Evolutionary conservation across 345 rosid species (phyloP).

Genomic region (Iberis pinnata): DNA sequence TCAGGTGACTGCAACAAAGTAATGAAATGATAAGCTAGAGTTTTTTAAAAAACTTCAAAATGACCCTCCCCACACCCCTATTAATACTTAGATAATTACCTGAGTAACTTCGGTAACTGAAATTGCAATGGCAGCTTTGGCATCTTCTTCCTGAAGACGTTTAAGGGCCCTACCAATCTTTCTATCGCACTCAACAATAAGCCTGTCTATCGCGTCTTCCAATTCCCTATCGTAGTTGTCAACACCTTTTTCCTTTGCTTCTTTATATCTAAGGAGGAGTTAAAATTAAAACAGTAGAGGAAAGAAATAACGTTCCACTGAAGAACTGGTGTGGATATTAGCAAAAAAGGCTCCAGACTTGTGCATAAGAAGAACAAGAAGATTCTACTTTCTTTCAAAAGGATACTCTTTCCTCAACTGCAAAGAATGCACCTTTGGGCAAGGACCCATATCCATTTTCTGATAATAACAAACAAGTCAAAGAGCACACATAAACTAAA

Average conservation of each 20-base stretch:
- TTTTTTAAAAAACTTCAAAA: neutral
- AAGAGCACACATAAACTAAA: neutral
- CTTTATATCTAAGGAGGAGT: slow-evolving; percentile 61
- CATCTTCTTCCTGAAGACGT: slow-evolving; percentile 99
- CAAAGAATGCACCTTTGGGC: slow-evolving; percentile 96
- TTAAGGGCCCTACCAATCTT: slow-evolving; percentile 93
- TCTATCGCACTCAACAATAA: slow-evolving; percentile 94
- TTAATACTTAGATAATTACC: slow-evolving; percentile 39
- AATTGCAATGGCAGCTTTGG: slow-evolving; percentile 98
- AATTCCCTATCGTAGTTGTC: slow-evolving; percentile 88
- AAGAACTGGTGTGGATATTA: neutral
- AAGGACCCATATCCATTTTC: slow-evolving; percentile 99
- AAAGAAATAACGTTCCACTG: slow-evolving; percentile 3
- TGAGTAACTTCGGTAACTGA: slow-evolving; percentile 95
- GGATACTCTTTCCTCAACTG: slow-evolving; percentile 98
- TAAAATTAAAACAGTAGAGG: slow-evolving; percentile 27
- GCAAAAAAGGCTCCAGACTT: neutral
- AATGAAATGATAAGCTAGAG: neutral
- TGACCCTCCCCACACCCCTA: neutral
- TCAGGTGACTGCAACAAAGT: slow-evolving; percentile 59
- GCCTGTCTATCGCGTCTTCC: slow-evolving; percentile 93
- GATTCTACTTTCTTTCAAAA: slow-evolving; percentile 5
- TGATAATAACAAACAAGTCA: slow-evolving; percentile 32
- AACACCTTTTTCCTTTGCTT: slow-evolving; percentile 69
- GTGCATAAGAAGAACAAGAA: slow-evolving; percentile 3